Evolutionary conservation across 805 yeast genomes (phyloP).

Genomic region (Maudiozyma serrabonitensis): DNA sequence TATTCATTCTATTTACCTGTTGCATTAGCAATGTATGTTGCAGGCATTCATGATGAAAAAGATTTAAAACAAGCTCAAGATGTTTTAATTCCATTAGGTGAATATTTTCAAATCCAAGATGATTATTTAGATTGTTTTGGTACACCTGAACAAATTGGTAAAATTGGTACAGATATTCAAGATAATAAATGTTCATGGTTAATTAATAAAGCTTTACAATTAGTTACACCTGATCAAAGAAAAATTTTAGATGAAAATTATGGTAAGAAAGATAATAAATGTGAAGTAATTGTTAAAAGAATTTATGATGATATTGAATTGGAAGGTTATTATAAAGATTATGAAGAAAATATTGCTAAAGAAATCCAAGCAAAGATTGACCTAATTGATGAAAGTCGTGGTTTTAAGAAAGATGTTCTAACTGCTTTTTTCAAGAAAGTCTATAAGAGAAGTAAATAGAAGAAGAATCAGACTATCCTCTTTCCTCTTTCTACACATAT

Average conservation of each 20-base stretch:
- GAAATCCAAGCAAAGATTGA: conserved; percentile 57
- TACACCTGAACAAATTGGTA: conserved; percentile 93
- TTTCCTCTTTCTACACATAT: neutral
- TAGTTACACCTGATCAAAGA: conserved; percentile 71
- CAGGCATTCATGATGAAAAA: conserved; percentile 59
- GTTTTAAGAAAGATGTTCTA: conserved; percentile 85
- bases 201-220: conserved; percentile 79
- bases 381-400: conserved; percentile 78
- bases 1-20: conserved; percentile 96
- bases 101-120: conserved; percentile 97
- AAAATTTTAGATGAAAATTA: conserved; percentile 74
- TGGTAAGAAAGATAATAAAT: conserved; percentile 67
- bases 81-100: conserved; percentile 88
- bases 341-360: conserved; percentile 70
- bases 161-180: conserved; percentile 96
- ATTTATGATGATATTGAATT: conserved; percentile 68
- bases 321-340: conserved; percentile 59
- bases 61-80: conserved; percentile 85
- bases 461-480: neutral
- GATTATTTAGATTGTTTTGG: conserved; percentile 96
- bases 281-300: conserved; percentile 50
- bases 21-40: conserved; percentile 89
- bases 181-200: conserved; percentile 99
- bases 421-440: conserved; percentile 79
- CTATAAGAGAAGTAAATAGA: conserved; percentile 83